Conservation (phyloP, 768 basidiomycete genomes). For the Lactarius vividus region DNA sequence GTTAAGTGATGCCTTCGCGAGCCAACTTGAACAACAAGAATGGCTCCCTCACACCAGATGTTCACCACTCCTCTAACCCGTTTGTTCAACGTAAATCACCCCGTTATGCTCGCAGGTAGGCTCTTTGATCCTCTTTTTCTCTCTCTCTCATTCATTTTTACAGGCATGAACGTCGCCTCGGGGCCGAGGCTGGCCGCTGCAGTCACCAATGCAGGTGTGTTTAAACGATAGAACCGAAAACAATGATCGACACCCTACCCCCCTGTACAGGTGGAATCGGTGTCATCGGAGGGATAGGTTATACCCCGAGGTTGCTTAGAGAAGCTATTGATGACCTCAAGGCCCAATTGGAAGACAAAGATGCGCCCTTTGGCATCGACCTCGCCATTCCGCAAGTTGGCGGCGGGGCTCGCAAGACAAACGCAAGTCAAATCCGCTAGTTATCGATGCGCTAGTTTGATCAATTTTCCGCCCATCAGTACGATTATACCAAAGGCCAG, state of each 20-base stretch:
- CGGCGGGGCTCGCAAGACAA: slow-evolving; percentile 80
- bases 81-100: slow-evolving; percentile 76
- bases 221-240: background rate
- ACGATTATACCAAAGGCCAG: slow-evolving; percentile 78
- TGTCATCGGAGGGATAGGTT: slow-evolving; percentile 80
- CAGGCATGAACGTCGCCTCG: slow-evolving; percentile 83
- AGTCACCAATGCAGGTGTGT: slow-evolving; percentile 81
- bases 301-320: slow-evolving; percentile 68
- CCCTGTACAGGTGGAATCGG: slow-evolving; percentile 63
- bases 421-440: slow-evolving; percentile 38
- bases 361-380: slow-evolving; percentile 80
- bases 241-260: background rate
- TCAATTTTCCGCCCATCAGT: slow-evolving; percentile 33
- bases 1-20: too few relatives aligned
- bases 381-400: slow-evolving; percentile 81
- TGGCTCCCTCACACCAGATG: slow-evolving; percentile 60
- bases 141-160: background rate
- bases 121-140: background rate
- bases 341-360: slow-evolving; percentile 66
- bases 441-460: background rate
- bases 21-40: background rate
- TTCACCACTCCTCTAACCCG: slow-evolving; percentile 73
- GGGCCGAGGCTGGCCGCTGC: slow-evolving; percentile 82
- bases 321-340: slow-evolving; percentile 71
- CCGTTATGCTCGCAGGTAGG: slow-evolving; percentile 76